Conservation (phyloP, 257 asterid species). For the Solanum infundibuliforme region DNA sequence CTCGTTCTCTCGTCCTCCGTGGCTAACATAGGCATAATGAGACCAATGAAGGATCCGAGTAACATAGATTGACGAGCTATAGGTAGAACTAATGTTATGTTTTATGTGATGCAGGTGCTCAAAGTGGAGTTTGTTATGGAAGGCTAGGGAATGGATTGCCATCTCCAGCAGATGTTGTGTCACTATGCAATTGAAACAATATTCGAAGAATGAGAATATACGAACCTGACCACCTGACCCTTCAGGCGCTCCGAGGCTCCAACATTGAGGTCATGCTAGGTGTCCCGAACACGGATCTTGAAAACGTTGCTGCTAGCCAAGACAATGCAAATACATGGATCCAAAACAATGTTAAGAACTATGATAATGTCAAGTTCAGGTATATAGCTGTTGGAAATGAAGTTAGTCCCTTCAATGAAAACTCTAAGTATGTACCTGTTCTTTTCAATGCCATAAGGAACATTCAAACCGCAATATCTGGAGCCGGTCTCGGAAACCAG, state of each 20-base stretch:
- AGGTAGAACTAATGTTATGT: not conserved
- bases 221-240: constrained; percentile 21
- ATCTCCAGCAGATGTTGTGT: constrained; percentile 15
- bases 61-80: not conserved
- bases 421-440: constrained; percentile 8
- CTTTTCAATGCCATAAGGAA: constrained; percentile 27
- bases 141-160: constrained; percentile 13
- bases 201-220: constrained; percentile 26
- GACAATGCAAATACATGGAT: constrained; percentile 47
- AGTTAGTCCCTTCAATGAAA: constrained; percentile 21
- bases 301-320: constrained; percentile 25
- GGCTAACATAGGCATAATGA: not conserved
- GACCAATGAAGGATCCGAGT: not conserved
- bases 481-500: constrained; percentile 9
- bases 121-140: constrained; percentile 30
- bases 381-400: constrained; percentile 59
- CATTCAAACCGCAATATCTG: constrained; percentile 15
- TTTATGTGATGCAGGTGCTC: constrained; percentile 12
- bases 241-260: constrained; percentile 21
- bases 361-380: constrained; percentile 19
- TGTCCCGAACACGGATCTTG: constrained; percentile 24
- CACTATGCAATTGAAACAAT: constrained; percentile 13
- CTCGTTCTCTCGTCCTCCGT: not conserved
- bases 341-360: constrained; percentile 37
- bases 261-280: constrained; percentile 23